Conservation (phyloP, 1,284 basidiomycete species). For the Leccinum olivaceoglutinosum region DNA sequence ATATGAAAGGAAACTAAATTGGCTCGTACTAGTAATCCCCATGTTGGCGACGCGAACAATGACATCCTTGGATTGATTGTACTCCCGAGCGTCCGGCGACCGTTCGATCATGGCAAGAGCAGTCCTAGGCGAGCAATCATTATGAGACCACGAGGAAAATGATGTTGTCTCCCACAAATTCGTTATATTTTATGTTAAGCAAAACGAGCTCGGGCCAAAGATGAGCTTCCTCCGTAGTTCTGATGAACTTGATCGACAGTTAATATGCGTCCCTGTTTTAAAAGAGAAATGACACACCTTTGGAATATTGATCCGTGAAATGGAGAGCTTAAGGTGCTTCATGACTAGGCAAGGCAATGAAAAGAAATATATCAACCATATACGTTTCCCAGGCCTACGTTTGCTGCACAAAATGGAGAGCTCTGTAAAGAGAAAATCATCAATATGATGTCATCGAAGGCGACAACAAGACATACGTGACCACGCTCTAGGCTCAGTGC, state of each 20-base stretch:
- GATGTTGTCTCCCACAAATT: constrained; percentile 56
- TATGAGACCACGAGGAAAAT: not conserved
- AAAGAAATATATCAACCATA: constrained; percentile 10
- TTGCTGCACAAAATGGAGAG: constrained; percentile 94
- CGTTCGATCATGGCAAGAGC: constrained; percentile 97
- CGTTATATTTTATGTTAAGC: constrained; percentile 97
- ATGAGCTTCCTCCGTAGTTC: constrained; percentile 92
- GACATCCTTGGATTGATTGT: constrained; percentile 98
- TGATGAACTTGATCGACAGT: constrained; percentile 66
- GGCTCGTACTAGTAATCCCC: constrained; percentile 68
- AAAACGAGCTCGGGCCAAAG: constrained; percentile 99
- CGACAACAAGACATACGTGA: constrained; percentile 56
- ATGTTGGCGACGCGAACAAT: constrained; percentile 94
- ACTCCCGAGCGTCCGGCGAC: constrained; percentile 96
- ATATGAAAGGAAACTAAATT: not conserved
- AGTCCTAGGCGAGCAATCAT: constrained; percentile 46
- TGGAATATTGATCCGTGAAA: constrained; percentile 94
- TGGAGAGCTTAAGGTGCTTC: constrained; percentile 98
- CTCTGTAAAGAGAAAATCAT: constrained; percentile 71
- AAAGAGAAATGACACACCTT: constrained; percentile 38
- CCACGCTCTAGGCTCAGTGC: constrained; percentile 94
- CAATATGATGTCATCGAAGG: constrained; percentile 5
- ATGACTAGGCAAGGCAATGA: constrained; percentile 55
- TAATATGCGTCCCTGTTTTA: constrained; percentile 3
- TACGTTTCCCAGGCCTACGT: constrained; percentile 90